These are phyloP conservation scores for Fusarium sp. DNA, from an alignment of 2,329 filamentous ascomycete genomes.

Conservation along the genomic window DNA sequence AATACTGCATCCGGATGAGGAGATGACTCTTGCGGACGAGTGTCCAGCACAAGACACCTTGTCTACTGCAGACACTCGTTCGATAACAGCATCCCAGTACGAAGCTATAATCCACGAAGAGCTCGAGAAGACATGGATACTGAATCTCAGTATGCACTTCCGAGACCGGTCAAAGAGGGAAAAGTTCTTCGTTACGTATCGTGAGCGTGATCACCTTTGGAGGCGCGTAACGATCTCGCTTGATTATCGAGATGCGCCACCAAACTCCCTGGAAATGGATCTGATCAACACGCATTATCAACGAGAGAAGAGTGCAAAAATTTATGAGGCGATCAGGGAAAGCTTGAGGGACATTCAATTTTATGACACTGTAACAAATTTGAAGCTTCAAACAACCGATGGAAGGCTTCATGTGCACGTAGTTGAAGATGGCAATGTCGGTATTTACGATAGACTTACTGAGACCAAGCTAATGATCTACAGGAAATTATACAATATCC, in stretches of 20 bases:
- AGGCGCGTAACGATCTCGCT: slow-evolving; percentile 90
- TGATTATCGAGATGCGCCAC: slow-evolving; percentile 85
- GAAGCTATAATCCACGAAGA: slow-evolving; percentile 78
- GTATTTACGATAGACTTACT: slow-evolving; percentile 41
- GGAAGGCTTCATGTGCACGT: slow-evolving; percentile 94
- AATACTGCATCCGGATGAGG: slow-evolving; percentile 28
- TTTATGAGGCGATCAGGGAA: slow-evolving; percentile 94
- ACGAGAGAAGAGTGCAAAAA: slow-evolving; percentile 89
- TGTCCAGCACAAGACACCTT: slow-evolving; percentile 43
- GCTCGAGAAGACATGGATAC: slow-evolving; percentile 88
- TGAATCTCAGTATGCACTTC: slow-evolving; percentile 99
- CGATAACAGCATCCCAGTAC: slow-evolving; percentile 63
- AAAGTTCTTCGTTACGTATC: slow-evolving; percentile 98
- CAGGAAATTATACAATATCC: slow-evolving; percentile 93
- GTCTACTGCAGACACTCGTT: slow-evolving; percentile 54
- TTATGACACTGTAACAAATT: slow-evolving; percentile 93
- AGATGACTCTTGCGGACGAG: slow-evolving; percentile 34
- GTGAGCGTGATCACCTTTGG: slow-evolving; percentile 81
- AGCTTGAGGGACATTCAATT: slow-evolving; percentile 94
- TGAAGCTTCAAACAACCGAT: slow-evolving; percentile 90
- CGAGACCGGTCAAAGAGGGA: slow-evolving; percentile 90
- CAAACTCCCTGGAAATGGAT: slow-evolving; percentile 86
- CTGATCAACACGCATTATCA: slow-evolving; percentile 82
- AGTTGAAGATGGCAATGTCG: slow-evolving; percentile 88
- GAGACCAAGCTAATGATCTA: slow-evolving; percentile 21